Conservation (phyloP, 305 asterid genomes). For the Fraxinus dipetala region DNA sequence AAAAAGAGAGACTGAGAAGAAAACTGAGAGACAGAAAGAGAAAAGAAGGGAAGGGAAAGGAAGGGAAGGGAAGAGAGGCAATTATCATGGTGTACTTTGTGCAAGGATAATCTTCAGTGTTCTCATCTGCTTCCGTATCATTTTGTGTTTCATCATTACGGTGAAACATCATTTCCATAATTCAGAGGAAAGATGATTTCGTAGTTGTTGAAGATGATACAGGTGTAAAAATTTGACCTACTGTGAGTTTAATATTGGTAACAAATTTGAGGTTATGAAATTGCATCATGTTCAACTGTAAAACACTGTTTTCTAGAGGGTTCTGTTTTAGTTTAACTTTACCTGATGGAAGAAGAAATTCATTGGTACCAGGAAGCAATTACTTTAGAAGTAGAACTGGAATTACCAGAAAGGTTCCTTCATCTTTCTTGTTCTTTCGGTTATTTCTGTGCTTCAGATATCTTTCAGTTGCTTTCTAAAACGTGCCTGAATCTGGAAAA, state of each 20-base stretch:
- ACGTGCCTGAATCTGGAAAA: not conserved
- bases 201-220: not conserved
- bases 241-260: not conserved
- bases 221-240: not conserved
- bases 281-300: not conserved
- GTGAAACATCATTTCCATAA: not conserved
- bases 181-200: not conserved
- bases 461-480: not conserved
- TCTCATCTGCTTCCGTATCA: not conserved
- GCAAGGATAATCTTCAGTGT: not conserved
- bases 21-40: not conserved
- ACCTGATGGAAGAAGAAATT: not conserved
- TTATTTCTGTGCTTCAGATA: not conserved
- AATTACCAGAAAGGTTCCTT: not conserved
- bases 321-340: not conserved
- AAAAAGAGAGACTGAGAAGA: not conserved
- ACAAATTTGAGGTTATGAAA: not conserved
- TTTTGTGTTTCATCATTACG: not conserved
- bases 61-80: not conserved
- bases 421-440: not conserved
- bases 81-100: not conserved
- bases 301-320: not conserved
- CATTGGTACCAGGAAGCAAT: not conserved
- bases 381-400: not conserved
- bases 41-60: too few relatives aligned